These are phyloP conservation scores for Cyberlindnera galapagoensis DNA, from an alignment of 805 yeast genomes.

Conservation along the genomic window DNA sequence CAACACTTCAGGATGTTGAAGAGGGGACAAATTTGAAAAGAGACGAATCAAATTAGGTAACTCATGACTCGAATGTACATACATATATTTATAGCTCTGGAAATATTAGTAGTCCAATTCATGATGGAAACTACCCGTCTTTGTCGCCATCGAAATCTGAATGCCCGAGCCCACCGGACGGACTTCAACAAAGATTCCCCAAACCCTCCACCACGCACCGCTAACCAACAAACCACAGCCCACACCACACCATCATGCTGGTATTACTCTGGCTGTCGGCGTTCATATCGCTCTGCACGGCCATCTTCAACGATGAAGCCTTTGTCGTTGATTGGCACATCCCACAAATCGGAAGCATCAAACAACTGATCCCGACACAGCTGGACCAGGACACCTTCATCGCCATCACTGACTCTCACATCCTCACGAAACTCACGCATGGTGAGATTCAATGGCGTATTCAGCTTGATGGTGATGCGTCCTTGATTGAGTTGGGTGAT, in stretches of 20 bases:
- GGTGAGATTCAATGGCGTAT: conserved; percentile 31
- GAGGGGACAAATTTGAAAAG: not conserved
- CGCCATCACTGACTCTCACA: conserved; percentile 23
- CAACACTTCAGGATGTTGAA: not conserved
- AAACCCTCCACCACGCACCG: not conserved
- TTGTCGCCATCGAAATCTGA: too few relatives aligned
- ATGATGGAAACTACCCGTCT: too few relatives aligned
- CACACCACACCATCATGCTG: not conserved
- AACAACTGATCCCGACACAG: conserved; percentile 12
- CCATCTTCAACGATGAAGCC: conserved; percentile 45
- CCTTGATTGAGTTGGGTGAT: conserved; percentile 2
- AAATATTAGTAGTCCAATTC: too few relatives aligned
- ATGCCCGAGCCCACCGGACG: too few relatives aligned
- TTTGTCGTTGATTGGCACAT: conserved; percentile 50
- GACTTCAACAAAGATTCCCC: too few relatives aligned
- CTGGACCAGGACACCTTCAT: conserved; percentile 15
- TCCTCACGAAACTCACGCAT: conserved; percentile 31
- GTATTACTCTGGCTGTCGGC: conserved; percentile 2
- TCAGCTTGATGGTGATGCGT: conserved; percentile 13
- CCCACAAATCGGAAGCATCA: conserved; percentile 36
- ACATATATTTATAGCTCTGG: too few relatives aligned
- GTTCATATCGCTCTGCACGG: conserved; percentile 1
- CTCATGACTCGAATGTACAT: too few relatives aligned
- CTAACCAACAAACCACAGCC: not conserved
- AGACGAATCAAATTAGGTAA: too few relatives aligned